Evolutionary conservation across 2,329 filamentous ascomycete species (phyloP).

Genomic region (Epichloe typhina): DNA sequence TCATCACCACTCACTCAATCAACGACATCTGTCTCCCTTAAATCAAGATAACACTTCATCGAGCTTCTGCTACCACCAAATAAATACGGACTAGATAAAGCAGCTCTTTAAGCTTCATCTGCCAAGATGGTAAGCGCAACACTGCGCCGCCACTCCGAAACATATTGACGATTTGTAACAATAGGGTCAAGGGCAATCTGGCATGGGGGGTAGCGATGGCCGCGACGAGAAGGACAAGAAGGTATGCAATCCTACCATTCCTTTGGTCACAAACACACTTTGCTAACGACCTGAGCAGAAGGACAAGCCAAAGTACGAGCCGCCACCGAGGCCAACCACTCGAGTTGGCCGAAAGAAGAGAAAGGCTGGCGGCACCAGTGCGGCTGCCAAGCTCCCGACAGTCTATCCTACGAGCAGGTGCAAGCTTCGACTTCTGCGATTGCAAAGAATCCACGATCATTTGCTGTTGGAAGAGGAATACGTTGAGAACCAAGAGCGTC

Average conservation of each 20-base stretch:
- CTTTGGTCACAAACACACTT: background rate
- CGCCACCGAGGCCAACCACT: conserved; percentile 89
- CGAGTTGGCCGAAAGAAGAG: conserved; percentile 98
- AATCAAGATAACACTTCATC: background rate
- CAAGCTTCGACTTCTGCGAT: conserved; percentile 90
- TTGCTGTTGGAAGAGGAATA: conserved; percentile 95
- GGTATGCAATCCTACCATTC: conserved; percentile 32
- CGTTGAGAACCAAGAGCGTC: conserved; percentile 94
- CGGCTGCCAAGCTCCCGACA: conserved; percentile 85
- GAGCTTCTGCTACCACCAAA: background rate
- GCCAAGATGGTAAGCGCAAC: conserved; percentile 22
- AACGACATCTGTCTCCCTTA: conserved; percentile 3
- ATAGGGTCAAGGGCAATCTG: conserved; percentile 76
- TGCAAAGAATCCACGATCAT: conserved; percentile 98
- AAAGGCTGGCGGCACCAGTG: conserved; percentile 84
- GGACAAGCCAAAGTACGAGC: conserved; percentile 99
- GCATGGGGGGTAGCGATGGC: conserved; percentile 68
- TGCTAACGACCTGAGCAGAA: conserved; percentile 46
- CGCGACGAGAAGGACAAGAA: conserved; percentile 91
- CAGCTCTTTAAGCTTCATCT: conserved; percentile 17
- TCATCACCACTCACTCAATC: conserved; percentile 8
- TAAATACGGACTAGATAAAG: background rate
- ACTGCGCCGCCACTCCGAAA: background rate
- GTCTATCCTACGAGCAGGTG: conserved; percentile 94
- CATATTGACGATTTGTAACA: background rate